Evolutionary conservation across 2,329 filamentous ascomycete species (phyloP).

Genomic region (Colletotrichum lindemuthianum): DNA sequence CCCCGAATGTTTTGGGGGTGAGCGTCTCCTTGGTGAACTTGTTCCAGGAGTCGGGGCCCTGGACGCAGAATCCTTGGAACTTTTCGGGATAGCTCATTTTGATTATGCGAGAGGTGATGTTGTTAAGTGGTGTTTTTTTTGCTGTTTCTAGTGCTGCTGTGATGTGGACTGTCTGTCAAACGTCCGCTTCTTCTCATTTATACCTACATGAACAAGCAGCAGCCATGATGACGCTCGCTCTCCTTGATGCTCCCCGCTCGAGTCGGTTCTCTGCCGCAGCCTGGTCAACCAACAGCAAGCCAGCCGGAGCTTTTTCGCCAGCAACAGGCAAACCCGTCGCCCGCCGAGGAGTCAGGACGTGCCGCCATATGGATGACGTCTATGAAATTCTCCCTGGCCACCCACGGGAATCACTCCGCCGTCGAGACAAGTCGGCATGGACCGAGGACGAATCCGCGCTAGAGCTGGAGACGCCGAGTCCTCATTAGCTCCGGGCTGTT

Average conservation of each 20-base stretch:
- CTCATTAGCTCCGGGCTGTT: constrained; percentile 10
- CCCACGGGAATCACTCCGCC: not conserved
- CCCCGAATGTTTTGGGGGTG: constrained; percentile 49
- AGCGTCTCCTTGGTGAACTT: constrained; percentile 50
- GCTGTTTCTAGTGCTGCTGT: not conserved
- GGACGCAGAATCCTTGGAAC: constrained; percentile 55
- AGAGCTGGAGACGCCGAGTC: constrained; percentile 6
- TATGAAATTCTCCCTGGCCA: constrained; percentile 7
- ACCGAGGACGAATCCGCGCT: not conserved
- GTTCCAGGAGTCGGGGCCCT: constrained; percentile 54
- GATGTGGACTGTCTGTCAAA: accelerated
- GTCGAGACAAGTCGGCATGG: constrained; percentile 1
- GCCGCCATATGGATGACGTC: constrained; percentile 26
- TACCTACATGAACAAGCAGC: too few relatives aligned
- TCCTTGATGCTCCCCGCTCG: constrained; percentile 1
- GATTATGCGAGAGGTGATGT: not conserved
- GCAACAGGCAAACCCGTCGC: not conserved
- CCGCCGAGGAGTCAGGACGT: not conserved
- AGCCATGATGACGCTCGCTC: constrained; percentile 18
- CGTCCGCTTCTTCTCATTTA: not conserved
- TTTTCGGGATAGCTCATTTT: constrained; percentile 57
- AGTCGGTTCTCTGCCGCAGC: not conserved
- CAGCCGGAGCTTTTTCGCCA: too few relatives aligned
- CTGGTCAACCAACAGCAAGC: not conserved
- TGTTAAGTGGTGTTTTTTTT: not conserved